Evolutionary conservation across 2,329 filamentous ascomycete genomes (phyloP).

Genomic region (Geosmithia putterillii): DNA sequence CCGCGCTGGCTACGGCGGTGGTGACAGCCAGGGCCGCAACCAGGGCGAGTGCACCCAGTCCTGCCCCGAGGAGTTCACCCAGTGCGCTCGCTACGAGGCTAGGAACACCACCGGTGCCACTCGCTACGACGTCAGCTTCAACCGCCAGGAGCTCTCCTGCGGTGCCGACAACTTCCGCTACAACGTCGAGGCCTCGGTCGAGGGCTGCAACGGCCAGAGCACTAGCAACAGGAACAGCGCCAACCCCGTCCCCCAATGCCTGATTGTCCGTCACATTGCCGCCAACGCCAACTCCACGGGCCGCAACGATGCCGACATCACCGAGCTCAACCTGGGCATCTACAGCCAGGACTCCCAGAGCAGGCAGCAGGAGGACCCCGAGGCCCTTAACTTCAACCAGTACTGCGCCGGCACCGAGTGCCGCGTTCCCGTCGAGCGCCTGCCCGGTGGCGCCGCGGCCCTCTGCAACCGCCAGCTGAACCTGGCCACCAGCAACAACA

Average conservation of each 20-base stretch:
- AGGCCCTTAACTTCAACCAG: slow-evolving; percentile 3
- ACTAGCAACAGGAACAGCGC: too few relatives aligned
- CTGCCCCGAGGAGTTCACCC: background rate
- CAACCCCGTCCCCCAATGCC: background rate
- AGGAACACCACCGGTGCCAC: background rate
- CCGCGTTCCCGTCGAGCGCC: slow-evolving; percentile 1
- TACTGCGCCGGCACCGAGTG: slow-evolving; percentile 3
- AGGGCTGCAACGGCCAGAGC: background rate
- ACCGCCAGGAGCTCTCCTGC: slow-evolving; percentile 1
- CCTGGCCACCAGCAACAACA: slow-evolving; percentile 3
- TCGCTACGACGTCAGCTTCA: background rate
- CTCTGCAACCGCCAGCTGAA: slow-evolving; percentile 1
- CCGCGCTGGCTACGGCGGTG: background rate
- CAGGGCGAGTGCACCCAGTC: background rate
- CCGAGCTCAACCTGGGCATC: slow-evolving; percentile 2
- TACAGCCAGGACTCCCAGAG: background rate
- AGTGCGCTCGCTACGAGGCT: background rate
- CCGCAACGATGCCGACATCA: background rate
- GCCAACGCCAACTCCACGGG: background rate
- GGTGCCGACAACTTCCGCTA: background rate
- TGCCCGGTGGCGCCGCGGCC: slow-evolving; percentile 1
- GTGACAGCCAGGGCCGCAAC: background rate
- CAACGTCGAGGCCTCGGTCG: slow-evolving; percentile 1
- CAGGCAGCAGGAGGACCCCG: background rate
- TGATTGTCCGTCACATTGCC: slow-evolving; percentile 1